phyloP scores from a whole-genome alignment of 495 filamentous ascomycete genomes.

The Letharia columbiana region DNA sequence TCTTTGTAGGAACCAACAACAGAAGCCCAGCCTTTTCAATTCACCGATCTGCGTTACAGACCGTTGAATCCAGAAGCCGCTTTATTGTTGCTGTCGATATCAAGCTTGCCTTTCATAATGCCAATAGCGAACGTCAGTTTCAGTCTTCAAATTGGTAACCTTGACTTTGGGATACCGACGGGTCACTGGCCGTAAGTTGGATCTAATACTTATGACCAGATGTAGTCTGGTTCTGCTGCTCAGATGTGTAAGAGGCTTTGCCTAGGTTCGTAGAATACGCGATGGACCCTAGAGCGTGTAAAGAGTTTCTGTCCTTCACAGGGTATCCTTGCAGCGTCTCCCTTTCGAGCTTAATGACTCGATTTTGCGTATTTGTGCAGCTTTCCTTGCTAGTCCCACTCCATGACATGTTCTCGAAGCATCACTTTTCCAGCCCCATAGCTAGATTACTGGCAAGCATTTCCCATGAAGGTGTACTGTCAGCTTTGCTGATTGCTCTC shows the following conservation, averaged over 20 bases:
- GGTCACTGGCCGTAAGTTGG: not conserved
- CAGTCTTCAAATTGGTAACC: not conserved
- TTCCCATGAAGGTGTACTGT: slow-evolving; percentile 42
- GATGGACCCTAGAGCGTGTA: not conserved
- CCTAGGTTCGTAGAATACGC: not conserved
- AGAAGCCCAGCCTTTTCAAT: too few relatives aligned
- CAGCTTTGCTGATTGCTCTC: slow-evolving; percentile 38
- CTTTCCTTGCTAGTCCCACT: not conserved
- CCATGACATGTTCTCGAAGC: not conserved
- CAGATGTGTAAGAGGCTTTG: not conserved
- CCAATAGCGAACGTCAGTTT: not conserved
- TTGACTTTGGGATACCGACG: not conserved
- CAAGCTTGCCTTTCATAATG: not conserved
- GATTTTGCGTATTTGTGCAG: not conserved
- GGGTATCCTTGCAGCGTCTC: not conserved
- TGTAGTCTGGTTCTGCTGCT: not conserved
- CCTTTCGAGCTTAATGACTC: too few relatives aligned
- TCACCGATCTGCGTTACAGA: too few relatives aligned
- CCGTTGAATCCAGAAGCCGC: not conserved
- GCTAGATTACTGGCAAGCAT: slow-evolving; percentile 42
- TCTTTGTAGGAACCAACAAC: not conserved
- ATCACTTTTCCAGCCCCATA: slow-evolving; percentile 1
- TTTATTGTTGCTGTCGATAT: not conserved
- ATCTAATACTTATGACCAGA: not conserved
- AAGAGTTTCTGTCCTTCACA: not conserved